Base-by-base conservation (phyloP, 352 stramenopile species). In the Globisporangium rhizosaccharum region DNA sequence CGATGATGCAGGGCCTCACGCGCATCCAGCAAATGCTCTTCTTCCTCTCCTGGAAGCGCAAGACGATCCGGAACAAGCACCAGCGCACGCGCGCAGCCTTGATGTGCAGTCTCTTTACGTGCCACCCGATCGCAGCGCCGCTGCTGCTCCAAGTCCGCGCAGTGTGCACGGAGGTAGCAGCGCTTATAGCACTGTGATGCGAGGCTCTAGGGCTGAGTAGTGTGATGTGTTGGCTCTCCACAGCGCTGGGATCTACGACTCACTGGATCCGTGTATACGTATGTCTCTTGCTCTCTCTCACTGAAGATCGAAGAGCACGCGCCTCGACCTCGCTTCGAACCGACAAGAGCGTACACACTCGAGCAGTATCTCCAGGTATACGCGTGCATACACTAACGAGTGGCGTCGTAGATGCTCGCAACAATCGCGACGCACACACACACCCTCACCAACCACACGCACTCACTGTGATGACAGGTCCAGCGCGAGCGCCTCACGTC, bases 21-120 rank as follows among this genome's bases (percentile, higher is more conserved):
- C 79, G 76, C 60, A 82, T 90, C 18, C 76, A 90, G 58, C 72
- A 75, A 20, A 77, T 90, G 59, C 63, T 90, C 18, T 90, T 88
- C 57, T 90, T 88, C 56, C 79, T 86, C 47, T 86, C 74, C 8
- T 90, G 80, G 80, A 88, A 87, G 37, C 70, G 68, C 20, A 82
- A 76, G 51, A 64, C 75, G 26, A 66, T 84, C n/a, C 62, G 69
- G 14, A 62, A 72, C 50, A 75, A 73, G 39, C 65, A 80, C 36
- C 59, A 57, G 36, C 72, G 78, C 3, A 59, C 82, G 39, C 65
- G 61, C 18, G 69, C 75, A 18, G 53, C 59, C 30, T 54, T 89
- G 0, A 69, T 64, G 3, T 83, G 63, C 39, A 82, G 67, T 49
- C 60, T 85, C 7, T 86, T 89, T 48, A 65, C 54, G n/a, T 87